Evolutionary conservation across 2,329 filamentous ascomycete genomes (phyloP).

Genomic region (Myriosclerotinia scirpicola): DNA sequence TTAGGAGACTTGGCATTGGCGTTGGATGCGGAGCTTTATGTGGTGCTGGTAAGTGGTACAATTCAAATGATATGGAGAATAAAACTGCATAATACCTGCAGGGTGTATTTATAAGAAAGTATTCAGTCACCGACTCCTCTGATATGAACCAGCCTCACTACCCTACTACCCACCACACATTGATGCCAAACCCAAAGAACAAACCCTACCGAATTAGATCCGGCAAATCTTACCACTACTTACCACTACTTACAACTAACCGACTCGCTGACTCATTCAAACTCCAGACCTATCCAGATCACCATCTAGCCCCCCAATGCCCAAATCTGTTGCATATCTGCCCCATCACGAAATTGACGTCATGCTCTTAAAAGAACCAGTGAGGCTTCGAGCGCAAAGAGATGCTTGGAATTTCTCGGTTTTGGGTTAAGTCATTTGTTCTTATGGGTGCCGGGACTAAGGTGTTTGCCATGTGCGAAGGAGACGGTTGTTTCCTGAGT

Average conservation of each 20-base stretch:
- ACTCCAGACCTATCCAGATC: neutral
- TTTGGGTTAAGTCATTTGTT: too few species aligned
- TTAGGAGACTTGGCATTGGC: neutral
- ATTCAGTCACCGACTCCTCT: neutral
- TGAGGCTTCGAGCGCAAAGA: neutral
- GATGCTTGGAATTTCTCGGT: neutral
- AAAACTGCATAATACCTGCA: neutral
- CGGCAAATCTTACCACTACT: neutral
- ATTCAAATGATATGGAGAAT: neutral
- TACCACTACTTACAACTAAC: neutral
- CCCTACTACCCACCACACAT: neutral
- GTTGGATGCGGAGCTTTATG: neutral
- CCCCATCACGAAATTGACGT: neutral
- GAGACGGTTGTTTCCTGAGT: neutral
- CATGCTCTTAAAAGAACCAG: neutral
- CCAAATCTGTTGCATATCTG: neutral
- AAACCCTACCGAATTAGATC: neutral
- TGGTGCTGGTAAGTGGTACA: neutral
- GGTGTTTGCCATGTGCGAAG: neutral
- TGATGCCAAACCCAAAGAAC: neutral
- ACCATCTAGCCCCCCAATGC: neutral
- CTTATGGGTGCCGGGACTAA: neutral
- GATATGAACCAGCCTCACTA: neutral
- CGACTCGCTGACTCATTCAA: neutral
- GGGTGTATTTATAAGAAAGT: neutral